Evolutionary conservation across 371 early-diverging fungal genomes (phyloP).

Genomic region (Mucor plumbeus): DNA sequence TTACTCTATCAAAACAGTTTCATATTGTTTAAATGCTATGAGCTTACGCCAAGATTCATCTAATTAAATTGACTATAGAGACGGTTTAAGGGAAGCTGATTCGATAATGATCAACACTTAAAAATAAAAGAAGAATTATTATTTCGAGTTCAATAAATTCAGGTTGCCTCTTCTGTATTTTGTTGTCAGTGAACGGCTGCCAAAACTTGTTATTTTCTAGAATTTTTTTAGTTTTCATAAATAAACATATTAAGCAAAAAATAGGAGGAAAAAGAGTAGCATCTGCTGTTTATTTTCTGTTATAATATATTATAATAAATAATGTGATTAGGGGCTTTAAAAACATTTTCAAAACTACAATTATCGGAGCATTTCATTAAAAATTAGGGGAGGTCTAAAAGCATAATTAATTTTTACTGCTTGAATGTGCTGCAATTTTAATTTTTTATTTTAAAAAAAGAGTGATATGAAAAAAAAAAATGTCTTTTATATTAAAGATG

Average conservation of each 20-base stretch:
- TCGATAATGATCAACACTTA: background rate
- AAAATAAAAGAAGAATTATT: background rate
- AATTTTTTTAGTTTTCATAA: background rate
- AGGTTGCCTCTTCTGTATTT: background rate
- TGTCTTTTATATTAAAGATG: slow-evolving; percentile 1
- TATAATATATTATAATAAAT: background rate
- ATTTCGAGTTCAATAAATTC: background rate
- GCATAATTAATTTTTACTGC: background rate
- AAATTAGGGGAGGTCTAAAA: background rate
- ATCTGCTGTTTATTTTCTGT: background rate
- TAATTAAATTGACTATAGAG: background rate
- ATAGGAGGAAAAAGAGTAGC: no score
- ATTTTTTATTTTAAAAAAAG: background rate
- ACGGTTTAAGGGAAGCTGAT: background rate
- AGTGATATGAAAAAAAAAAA: background rate
- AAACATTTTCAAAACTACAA: no score
- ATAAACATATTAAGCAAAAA: background rate
- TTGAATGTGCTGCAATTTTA: background rate
- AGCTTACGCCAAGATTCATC: background rate
- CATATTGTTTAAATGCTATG: background rate
- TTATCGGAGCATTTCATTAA: no score
- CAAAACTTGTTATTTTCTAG: background rate
- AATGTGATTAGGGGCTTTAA: no score
- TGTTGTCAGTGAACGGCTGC: background rate
- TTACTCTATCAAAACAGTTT: background rate